Conservation (phyloP, 2,329 filamentous ascomycete species). For the Canariomyces notabilis region DNA sequence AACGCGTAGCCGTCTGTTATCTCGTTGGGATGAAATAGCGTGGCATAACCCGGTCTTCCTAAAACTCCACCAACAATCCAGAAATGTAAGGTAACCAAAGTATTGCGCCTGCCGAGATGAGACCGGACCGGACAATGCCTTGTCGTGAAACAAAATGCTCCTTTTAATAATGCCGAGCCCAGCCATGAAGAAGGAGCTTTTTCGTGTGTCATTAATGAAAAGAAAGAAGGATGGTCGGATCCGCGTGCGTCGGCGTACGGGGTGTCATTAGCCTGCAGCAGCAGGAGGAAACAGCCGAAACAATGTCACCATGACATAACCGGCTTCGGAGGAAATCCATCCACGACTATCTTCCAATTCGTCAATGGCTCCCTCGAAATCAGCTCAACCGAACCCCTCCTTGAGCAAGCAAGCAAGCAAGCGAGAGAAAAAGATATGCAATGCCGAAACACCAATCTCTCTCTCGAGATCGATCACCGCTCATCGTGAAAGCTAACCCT, state of each 20-base stretch:
- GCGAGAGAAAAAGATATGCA: not conserved
- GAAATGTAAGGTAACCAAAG: constrained; percentile 1
- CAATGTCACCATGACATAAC: not conserved
- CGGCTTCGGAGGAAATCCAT: not conserved
- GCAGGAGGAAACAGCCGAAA: not conserved
- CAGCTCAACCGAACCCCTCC: too few relatives aligned
- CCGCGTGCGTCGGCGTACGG: not conserved
- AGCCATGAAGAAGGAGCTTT: constrained; percentile 6
- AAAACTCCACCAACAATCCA: not conserved
- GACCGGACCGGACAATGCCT: too few relatives aligned
- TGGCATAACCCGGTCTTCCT: constrained; percentile 1
- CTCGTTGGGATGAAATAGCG: not conserved
- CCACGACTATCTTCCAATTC: too few relatives aligned
- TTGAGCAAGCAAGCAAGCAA: too few relatives aligned
- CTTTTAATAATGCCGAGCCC: constrained; percentile 9
- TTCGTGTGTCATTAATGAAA: constrained; percentile 16
- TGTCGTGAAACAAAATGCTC: constrained; percentile 10
- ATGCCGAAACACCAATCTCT: constrained; percentile 1
- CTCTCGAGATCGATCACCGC: constrained; percentile 9
- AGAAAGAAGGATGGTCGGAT: not conserved
- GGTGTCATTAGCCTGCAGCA: too few relatives aligned
- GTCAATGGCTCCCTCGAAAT: too few relatives aligned
- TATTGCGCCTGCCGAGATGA: constrained; percentile 5
- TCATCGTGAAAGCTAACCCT: constrained; percentile 20
- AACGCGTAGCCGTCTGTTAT: not conserved